A percentile compares a stretch with the other conserved stretches of the same genome.
Evolutionary conservation across 2,329 filamentous ascomycete genomes (phyloP).

Genomic region (Colletotrichum falcatum): DNA sequence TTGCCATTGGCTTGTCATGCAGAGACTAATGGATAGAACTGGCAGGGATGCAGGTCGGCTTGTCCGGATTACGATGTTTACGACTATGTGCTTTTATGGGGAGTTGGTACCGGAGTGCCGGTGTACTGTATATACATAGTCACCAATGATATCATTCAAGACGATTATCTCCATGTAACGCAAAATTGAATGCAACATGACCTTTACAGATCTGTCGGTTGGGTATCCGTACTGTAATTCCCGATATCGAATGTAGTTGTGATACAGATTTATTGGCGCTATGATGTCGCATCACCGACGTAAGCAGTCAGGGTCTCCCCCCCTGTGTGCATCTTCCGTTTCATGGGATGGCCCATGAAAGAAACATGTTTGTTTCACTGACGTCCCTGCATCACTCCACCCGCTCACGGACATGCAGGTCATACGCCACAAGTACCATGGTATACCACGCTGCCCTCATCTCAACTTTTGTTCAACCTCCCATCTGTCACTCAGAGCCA

Average conservation of each 20-base stretch:
- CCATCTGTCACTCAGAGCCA: not conserved
- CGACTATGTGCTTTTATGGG: not conserved
- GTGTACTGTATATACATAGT: slow-evolving; percentile 26
- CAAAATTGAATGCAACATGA: not conserved
- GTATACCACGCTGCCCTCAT: slow-evolving; percentile 3
- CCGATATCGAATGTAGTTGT: not conserved
- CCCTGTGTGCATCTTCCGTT: slow-evolving; percentile 5
- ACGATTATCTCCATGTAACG: slow-evolving; percentile 4
- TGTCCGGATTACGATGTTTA: slow-evolving; percentile 17
- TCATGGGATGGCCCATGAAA: slow-evolving; percentile 30
- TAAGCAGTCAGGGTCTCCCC: not conserved
- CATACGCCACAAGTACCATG: not conserved
- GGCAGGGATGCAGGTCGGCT: slow-evolving; percentile 31
- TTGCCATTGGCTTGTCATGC: not conserved
- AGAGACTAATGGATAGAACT: slow-evolving; percentile 12
- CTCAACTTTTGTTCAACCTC: slow-evolving; percentile 1
- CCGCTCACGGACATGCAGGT: slow-evolving; percentile 6
- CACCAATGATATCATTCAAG: slow-evolving; percentile 27
- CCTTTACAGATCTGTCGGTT: not conserved
- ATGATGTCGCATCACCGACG: slow-evolving; percentile 2
- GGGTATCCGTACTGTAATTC: too few relatives aligned
- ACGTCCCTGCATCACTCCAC: slow-evolving; percentile 5
- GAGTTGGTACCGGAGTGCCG: slow-evolving; percentile 13
- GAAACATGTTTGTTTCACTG: slow-evolving; percentile 38
- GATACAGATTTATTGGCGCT: slow-evolving; percentile 24